Evolutionary conservation across 1,284 basidiomycete genomes (phyloP).

Genomic region (Gomphus bonarii): DNA sequence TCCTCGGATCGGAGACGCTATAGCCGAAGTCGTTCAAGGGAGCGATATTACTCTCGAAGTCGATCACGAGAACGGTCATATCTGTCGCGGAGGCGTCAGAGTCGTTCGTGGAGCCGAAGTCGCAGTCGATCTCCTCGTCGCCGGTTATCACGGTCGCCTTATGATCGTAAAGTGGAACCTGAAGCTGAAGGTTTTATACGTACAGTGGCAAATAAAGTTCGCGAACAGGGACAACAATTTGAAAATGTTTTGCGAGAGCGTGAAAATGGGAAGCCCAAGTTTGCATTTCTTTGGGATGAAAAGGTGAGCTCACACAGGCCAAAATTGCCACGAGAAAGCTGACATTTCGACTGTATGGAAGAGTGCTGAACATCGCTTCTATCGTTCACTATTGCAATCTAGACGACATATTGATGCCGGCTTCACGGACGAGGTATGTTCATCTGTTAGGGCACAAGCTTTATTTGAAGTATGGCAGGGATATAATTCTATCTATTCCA

Average conservation of each 20-base stretch:
- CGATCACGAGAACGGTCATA: conserved; percentile 26
- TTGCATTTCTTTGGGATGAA: conserved; percentile 64
- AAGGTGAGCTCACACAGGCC: conserved; percentile 36
- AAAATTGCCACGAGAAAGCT: not conserved
- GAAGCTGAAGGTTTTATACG: conserved; percentile 77
- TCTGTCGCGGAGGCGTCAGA: conserved; percentile 17
- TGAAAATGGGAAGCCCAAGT: conserved; percentile 76
- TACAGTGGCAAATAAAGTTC: conserved; percentile 77
- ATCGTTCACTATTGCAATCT: conserved; percentile 64
- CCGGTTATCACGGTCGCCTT: conserved; percentile 8
- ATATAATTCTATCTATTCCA: conserved; percentile 86
- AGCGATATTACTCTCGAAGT: conserved; percentile 23
- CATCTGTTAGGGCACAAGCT: not conserved
- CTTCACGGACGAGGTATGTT: conserved; percentile 77
- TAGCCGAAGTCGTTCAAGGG: conserved; percentile 26
- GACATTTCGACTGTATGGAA: conserved; percentile 24
- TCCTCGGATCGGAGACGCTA: conserved; percentile 34
- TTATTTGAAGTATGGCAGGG: conserved; percentile 42
- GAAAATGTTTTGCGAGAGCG: conserved; percentile 66
- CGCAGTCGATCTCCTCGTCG: conserved; percentile 17
- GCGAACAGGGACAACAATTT: conserved; percentile 70
- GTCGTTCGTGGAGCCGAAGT: conserved; percentile 12
- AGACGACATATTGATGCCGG: conserved; percentile 46
- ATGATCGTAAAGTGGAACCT: conserved; percentile 42
- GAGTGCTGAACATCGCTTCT: conserved; percentile 77